Evolutionary conservation across 352 stramenopile genomes (phyloP).

Genomic region (Phytophthora pisi): DNA sequence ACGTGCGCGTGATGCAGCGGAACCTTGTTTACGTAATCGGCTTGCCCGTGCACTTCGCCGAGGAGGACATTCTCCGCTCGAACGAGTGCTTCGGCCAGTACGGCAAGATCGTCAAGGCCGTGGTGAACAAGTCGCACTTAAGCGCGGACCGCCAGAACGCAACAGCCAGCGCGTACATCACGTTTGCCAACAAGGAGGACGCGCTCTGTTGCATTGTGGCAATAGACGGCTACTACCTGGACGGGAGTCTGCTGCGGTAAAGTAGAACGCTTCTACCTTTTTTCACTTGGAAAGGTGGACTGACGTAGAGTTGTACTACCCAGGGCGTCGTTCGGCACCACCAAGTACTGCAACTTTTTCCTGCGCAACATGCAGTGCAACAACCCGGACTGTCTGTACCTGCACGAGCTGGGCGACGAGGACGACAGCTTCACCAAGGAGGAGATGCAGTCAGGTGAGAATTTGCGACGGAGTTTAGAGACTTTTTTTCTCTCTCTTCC

Average conservation of each 20-base stretch:
- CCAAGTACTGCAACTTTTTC: slow-evolving; percentile 97
- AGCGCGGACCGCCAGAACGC: slow-evolving; percentile 72
- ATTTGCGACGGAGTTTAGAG: neutral
- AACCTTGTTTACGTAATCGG: slow-evolving; percentile 97
- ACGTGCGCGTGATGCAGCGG: slow-evolving; percentile 93
- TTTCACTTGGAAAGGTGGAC: neutral
- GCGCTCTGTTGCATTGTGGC: slow-evolving; percentile 91
- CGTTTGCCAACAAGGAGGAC: slow-evolving; percentile 91
- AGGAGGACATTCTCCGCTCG: slow-evolving; percentile 84
- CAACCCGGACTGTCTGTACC: slow-evolving; percentile 95
- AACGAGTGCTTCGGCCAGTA: slow-evolving; percentile 94
- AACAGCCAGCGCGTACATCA: slow-evolving; percentile 93
- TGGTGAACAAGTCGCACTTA: slow-evolving; percentile 90
- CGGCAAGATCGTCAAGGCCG: slow-evolving; percentile 93
- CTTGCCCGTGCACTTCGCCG: slow-evolving; percentile 82
- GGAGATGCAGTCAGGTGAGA: slow-evolving; percentile 88
- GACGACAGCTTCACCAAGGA: slow-evolving; percentile 96
- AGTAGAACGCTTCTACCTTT: neutral
- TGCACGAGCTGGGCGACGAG: slow-evolving; percentile 93
- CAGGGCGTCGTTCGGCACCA: slow-evolving; percentile 94
- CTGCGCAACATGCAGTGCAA: slow-evolving; percentile 91
- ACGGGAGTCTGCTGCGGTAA: slow-evolving; percentile 77
- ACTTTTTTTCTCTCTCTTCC: neutral
- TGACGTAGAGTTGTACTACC: neutral
- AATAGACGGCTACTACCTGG: slow-evolving; percentile 91